Evolutionary conservation across 75 land plant species (phyloP).

Genomic region (Larix kaempferi): DNA sequence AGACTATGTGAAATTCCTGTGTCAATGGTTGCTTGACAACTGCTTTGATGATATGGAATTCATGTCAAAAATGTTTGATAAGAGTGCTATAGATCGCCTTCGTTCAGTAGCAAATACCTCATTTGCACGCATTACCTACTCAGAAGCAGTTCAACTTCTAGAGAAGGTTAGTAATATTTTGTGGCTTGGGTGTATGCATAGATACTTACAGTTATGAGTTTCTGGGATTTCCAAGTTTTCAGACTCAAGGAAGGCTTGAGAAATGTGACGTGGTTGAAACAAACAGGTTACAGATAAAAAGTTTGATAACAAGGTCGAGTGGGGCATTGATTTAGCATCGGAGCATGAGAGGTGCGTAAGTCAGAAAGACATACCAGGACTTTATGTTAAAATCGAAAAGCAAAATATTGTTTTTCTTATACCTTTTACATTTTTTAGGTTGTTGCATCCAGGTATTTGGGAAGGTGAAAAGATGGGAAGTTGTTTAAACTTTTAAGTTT

Average conservation of each 20-base stretch:
- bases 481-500: not conserved
- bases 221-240: not conserved
- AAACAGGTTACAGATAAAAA: constrained; percentile 62
- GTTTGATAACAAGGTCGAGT: constrained; percentile 92
- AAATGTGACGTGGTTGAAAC: not conserved
- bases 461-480: not conserved
- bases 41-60: constrained; percentile 96
- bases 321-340: constrained; percentile 98
- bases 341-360: constrained; percentile 91
- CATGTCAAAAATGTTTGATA: constrained; percentile 67
- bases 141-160: constrained; percentile 74
- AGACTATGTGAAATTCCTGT: constrained; percentile 81
- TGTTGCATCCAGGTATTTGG: not conserved
- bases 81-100: constrained; percentile 67
- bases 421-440: not conserved
- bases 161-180: constrained; percentile 34
- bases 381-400: not conserved
- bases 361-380: not conserved
- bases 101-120: constrained; percentile 64
- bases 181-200: not conserved
- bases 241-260: not conserved
- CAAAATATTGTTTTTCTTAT: not conserved
- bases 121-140: constrained; percentile 82
- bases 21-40: constrained; percentile 94
- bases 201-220: not conserved